phyloP scores from a whole-genome alignment of 441 rosid genomes.

The Raphanus hybrid region DNA sequence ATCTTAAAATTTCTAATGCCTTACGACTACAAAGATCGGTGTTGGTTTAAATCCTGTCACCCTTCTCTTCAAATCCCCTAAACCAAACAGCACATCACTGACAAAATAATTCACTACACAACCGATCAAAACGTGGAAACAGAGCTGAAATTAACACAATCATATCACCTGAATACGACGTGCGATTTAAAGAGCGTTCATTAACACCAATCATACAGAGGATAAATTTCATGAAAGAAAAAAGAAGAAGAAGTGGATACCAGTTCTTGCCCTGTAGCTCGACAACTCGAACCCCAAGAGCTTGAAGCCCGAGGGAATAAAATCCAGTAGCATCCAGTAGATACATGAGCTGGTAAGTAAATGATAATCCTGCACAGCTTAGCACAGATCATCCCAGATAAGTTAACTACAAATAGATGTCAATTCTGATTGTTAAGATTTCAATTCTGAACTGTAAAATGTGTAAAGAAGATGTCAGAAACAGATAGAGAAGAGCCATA shows the following conservation, averaged over 20 bases:
- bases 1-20: constrained; percentile 35
- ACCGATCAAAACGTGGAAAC: not conserved
- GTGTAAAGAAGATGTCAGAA: too few relatives aligned
- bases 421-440: too few relatives aligned
- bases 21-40: constrained; percentile 69
- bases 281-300: constrained; percentile 90
- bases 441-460: too few relatives aligned
- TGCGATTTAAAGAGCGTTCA: constrained; percentile 85
- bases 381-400: constrained; percentile 30
- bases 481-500: too few relatives aligned
- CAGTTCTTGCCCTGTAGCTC: constrained; percentile 99
- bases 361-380: constrained; percentile 78
- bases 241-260: constrained; percentile 46
- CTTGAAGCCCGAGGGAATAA: constrained; percentile 87
- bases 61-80: constrained; percentile 75
- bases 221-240: constrained; percentile 10
- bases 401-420: constrained; percentile 23
- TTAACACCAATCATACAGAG: constrained; percentile 50
- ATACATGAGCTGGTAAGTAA: constrained; percentile 87
- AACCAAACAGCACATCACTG: constrained; percentile 23
- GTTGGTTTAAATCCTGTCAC: constrained; percentile 64
- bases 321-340: constrained; percentile 95
- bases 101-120: not conserved
- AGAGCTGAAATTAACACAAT: not conserved
- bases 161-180: constrained; percentile 69